Base-by-base conservation (phyloP, 179 eudicot species). In the Sideroxylon spinosum region DNA sequence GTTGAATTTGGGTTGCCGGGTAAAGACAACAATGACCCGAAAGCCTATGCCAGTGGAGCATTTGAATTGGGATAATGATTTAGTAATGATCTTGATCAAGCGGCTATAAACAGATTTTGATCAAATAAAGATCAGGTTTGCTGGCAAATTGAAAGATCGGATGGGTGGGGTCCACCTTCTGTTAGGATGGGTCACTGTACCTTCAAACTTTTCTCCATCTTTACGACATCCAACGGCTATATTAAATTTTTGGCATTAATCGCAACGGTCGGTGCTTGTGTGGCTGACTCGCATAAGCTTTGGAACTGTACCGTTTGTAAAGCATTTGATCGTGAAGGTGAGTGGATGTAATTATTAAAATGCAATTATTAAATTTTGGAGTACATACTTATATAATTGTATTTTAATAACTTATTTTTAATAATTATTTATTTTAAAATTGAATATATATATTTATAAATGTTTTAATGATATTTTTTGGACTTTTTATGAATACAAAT, bases 191-290 rank as follows among this genome's bases (percentile, higher is more conserved):
- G 44, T 37, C 44, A 17, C 60, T 59, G 52, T 59, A 32, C 0
- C 37, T 16, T 22, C 23, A 23, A n/a, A 22, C 12, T 71, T n/a
- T n/a, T 71, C 46, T 71, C 46, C 56, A 52, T 13, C 61, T 52
- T 71, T 71, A 71, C 19, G 3, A 26, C 44, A 52, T 44, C 52
- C 61, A 71, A 71, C 75, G 75, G 75, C 75, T 71, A 52, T 20
- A 23, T 71, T 71, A 50, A 20, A 7, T 71, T 25, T 71, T 71
- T 71, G 32, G 61, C 75, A 13, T 71, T 23, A 52, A 56, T 52
- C 56, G 44, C 52, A 71, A 71, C 75, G 75, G 61, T 71, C 17
- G 61, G 59, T 50, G 53, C 57, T 13, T 9, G 13, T 25, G 73
- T 69, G 73, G 72, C 44, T 3, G 44, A 37, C 6, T 37, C 44